Evolutionary conservation across 2,329 filamentous ascomycete species (phyloP).

Genomic region (Colletotrichum cuscutae): DNA sequence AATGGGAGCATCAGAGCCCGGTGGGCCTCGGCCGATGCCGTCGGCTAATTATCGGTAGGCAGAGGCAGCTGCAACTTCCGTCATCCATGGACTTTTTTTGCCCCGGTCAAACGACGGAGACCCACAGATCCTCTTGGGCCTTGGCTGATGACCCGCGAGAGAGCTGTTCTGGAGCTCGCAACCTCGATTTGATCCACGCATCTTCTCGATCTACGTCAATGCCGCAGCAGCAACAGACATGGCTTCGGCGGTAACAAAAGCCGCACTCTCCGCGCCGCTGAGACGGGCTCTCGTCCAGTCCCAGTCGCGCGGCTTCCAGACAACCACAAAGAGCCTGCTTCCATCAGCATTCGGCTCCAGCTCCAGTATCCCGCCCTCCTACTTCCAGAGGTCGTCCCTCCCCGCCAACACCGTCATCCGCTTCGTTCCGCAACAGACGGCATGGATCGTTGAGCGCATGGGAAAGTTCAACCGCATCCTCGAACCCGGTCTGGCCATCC

Average conservation of each 20-base stretch:
- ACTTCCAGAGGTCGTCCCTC: constrained; percentile 79
- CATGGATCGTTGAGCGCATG: constrained; percentile 99
- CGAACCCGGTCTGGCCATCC: constrained; percentile 87
- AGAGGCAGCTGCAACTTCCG: constrained; percentile 15
- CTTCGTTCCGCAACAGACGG: constrained; percentile 99
- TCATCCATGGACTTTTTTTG: constrained; percentile 7
- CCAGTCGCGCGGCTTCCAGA: constrained; percentile 34
- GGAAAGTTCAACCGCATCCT: constrained; percentile 95
- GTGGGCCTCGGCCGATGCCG: constrained; percentile 24
- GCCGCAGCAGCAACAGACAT: constrained; percentile 34
- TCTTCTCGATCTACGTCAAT: constrained; percentile 28
- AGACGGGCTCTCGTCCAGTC: constrained; percentile 32
- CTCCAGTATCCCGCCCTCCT: constrained; percentile 69
- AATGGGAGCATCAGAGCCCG: neutral
- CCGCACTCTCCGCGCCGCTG: constrained; percentile 34
- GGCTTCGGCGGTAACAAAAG: constrained; percentile 37
- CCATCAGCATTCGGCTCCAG: constrained; percentile 43
- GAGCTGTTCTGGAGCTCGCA: constrained; percentile 19
- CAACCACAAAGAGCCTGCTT: constrained; percentile 23
- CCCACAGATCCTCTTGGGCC: constrained; percentile 1
- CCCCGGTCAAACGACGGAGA: neutral
- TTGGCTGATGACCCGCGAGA: constrained; percentile 10
- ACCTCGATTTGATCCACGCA: constrained; percentile 19
- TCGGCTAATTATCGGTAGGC: constrained; percentile 27
- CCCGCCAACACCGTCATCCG: constrained; percentile 95